A percentile compares a stretch with the other conserved stretches of the same genome.
Evolutionary conservation across 2,329 filamentous ascomycete species (phyloP).

Genomic region (Colletotrichum higginsianum): DNA sequence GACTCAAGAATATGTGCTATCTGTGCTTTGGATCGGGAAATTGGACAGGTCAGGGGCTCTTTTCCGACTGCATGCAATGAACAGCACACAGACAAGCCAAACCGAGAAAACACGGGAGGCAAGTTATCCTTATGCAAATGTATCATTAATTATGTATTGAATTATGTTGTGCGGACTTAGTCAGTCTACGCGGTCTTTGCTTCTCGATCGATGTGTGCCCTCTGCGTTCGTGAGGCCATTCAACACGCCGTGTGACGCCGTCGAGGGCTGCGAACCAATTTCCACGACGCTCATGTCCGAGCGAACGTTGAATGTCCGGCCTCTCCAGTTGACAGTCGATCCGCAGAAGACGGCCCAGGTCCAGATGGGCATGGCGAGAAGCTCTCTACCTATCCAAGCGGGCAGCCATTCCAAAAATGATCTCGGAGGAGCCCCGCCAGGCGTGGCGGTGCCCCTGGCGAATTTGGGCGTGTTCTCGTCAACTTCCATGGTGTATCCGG

Average conservation of each 20-base stretch:
- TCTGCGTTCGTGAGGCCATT: background rate
- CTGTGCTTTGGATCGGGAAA: background rate
- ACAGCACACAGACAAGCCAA: background rate
- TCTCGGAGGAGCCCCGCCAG: slow-evolving; percentile 62
- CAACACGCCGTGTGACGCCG: background rate
- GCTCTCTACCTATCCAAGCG: slow-evolving; percentile 89
- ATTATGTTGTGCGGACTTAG: background rate
- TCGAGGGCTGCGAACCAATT: slow-evolving; percentile 45
- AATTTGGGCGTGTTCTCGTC: slow-evolving; percentile 84
- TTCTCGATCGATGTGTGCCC: slow-evolving; percentile 18
- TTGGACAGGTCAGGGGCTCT: background rate
- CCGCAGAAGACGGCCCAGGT: slow-evolving; percentile 91
- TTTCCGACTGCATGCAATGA: background rate
- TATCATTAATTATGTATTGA: background rate
- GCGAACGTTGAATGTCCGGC: slow-evolving; percentile 84
- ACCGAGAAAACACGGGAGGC: no score
- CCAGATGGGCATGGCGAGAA: slow-evolving; percentile 91
- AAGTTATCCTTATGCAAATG: background rate
- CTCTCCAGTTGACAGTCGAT: slow-evolving; percentile 88
- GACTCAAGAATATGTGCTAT: background rate
- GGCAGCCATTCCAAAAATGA: slow-evolving; percentile 79
- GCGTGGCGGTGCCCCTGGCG: slow-evolving; percentile 63
- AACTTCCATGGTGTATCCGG: slow-evolving; percentile 77
- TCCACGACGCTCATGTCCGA: slow-evolving; percentile 85
- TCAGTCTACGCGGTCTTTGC: slow-evolving; percentile 41